Evolutionary conservation across 2,329 filamentous ascomycete genomes (phyloP).

Genomic region (Daldinia sp.): DNA sequence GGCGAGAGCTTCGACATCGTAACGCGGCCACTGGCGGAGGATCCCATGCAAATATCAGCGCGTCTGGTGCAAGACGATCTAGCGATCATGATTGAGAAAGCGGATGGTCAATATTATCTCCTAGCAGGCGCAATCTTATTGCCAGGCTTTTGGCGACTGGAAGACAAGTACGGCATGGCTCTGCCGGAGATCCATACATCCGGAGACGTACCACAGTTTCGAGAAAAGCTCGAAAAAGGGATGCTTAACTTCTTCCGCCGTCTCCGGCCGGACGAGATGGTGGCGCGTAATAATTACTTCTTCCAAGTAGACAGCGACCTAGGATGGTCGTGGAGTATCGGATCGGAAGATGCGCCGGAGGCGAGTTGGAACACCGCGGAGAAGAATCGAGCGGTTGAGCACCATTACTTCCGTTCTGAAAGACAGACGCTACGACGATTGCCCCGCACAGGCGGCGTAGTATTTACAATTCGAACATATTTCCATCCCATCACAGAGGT

Average conservation of each 20-base stretch:
- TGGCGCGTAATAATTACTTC: slow-evolving; percentile 81
- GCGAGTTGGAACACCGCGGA: slow-evolving; percentile 80
- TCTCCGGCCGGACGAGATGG: slow-evolving; percentile 71
- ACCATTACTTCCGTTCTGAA: slow-evolving; percentile 82
- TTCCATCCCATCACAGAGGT: slow-evolving; percentile 76
- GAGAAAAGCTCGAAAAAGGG: slow-evolving; percentile 48
- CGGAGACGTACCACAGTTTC: slow-evolving; percentile 66
- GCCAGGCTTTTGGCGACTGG: slow-evolving; percentile 82
- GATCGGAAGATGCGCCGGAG: slow-evolving; percentile 69
- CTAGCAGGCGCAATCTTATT: slow-evolving; percentile 79
- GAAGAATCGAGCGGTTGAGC: slow-evolving; percentile 74
- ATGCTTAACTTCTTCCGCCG: slow-evolving; percentile 72
- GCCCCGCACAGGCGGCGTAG: slow-evolving; percentile 64
- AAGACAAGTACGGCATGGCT: slow-evolving; percentile 83
- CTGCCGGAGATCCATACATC: slow-evolving; percentile 81
- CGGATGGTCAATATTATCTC: slow-evolving; percentile 82
- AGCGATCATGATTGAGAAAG: slow-evolving; percentile 80
- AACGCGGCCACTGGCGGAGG: slow-evolving; percentile 71
- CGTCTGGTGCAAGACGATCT: slow-evolving; percentile 83
- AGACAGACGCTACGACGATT: slow-evolving; percentile 73
- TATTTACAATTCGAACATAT: slow-evolving; percentile 84
- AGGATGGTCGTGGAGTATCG: slow-evolving; percentile 80
- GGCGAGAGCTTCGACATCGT: slow-evolving; percentile 75
- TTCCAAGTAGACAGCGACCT: slow-evolving; percentile 83
- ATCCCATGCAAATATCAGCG: slow-evolving; percentile 79